These are phyloP conservation scores for Fusarium longipes DNA, from an alignment of 2,329 filamentous ascomycete genomes.

Conservation along the genomic window DNA sequence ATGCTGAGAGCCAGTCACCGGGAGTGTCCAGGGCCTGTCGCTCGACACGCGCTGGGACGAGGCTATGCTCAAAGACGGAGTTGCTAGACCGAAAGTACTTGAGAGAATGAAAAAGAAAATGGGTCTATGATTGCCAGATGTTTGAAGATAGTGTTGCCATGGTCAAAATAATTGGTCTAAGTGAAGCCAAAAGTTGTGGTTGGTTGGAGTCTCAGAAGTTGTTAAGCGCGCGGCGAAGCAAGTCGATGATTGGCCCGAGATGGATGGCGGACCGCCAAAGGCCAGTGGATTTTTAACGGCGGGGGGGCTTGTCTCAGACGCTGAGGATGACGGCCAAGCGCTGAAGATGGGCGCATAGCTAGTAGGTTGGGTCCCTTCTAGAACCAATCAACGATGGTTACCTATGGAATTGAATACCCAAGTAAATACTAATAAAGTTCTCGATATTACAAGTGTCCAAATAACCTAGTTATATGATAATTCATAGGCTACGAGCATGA, in stretches of 20 bases:
- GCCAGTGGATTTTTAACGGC: conserved; percentile 13
- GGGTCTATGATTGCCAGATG: conserved; percentile 14
- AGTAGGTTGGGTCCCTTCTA: neutral
- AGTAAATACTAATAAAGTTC: neutral
- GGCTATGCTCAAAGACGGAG: conserved; percentile 3
- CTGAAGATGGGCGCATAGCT: conserved; percentile 22
- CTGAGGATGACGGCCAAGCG: conserved; percentile 16
- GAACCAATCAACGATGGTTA: conserved; percentile 8
- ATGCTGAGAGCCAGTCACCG: conserved; percentile 36
- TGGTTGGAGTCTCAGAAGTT: conserved; percentile 41
- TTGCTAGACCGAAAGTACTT: neutral
- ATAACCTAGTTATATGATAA: neutral
- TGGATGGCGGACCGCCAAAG: neutral
- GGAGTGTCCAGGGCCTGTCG: conserved; percentile 23
- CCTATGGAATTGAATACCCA: neutral
- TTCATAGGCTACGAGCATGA: neutral
- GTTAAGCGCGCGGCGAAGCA: conserved; percentile 40
- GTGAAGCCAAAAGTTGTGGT: conserved; percentile 22
- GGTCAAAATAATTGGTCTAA: conserved; percentile 21
- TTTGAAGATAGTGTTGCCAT: conserved; percentile 25
- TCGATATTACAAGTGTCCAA: neutral
- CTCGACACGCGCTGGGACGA: conserved; percentile 27
- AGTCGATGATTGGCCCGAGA: conserved; percentile 35
- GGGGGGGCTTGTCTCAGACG: conserved; percentile 12
- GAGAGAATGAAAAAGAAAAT: conserved; percentile 2